These are phyloP conservation scores for Selaginella moellendorffii DNA, from an alignment of 75 land plant species.

Conservation along the genomic window DNA sequence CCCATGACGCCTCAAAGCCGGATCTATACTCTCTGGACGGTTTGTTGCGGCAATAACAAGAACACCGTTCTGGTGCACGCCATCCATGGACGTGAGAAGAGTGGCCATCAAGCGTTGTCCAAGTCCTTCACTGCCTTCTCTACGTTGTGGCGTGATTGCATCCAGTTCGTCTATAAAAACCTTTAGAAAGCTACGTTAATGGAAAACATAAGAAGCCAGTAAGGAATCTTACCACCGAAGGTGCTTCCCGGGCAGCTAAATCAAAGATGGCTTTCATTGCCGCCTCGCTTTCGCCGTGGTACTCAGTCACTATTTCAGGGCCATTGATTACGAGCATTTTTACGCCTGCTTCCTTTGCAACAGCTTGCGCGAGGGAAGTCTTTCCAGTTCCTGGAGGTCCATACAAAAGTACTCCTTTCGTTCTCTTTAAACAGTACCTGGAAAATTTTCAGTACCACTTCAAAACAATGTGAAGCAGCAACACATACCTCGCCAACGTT, in stretches of 20 bases:
- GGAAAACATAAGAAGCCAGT: background rate
- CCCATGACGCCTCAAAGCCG: constrained; percentile 92
- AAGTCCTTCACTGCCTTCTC: constrained; percentile 73
- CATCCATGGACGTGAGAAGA: constrained; percentile 75
- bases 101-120: constrained; percentile 83
- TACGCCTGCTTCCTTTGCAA: constrained; percentile 72
- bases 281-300: constrained; percentile 81
- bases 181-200: constrained; percentile 22
- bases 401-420: constrained; percentile 82
- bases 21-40: constrained; percentile 70
- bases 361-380: constrained; percentile 64
- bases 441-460: background rate
- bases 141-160: constrained; percentile 85
- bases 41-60: constrained; percentile 92
- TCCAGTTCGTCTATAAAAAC: constrained; percentile 98
- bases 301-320: constrained; percentile 73
- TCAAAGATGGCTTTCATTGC: constrained; percentile 57
- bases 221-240: constrained; percentile 69
- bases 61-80: constrained; percentile 37
- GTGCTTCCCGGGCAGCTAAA: constrained; percentile 47
- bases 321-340: constrained; percentile 73
- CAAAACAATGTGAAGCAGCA: background rate
- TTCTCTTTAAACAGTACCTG: constrained; percentile 38
- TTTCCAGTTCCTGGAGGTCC: constrained; percentile 99
- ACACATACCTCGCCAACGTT: constrained; percentile 44